phyloP scores from a whole-genome alignment of 192 early-diverging fungal species.

The Linnemannia hyalina region DNA sequence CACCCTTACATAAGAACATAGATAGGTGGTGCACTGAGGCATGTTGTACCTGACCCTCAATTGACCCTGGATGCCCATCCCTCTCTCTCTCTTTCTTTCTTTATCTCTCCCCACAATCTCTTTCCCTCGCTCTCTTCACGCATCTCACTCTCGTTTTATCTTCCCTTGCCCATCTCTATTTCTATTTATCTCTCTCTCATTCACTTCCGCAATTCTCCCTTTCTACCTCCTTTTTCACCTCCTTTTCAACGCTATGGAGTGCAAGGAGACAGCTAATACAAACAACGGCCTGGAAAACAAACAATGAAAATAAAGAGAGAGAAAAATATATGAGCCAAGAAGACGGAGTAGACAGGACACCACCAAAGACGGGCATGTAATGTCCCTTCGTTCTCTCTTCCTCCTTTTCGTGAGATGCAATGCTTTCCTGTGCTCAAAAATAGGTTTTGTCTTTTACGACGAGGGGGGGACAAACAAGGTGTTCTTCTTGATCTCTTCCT shows the following conservation, averaged over 20 bases:
- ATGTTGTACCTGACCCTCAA: neutral
- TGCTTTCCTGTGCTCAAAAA: neutral
- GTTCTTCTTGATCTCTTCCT: neutral
- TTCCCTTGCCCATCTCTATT: neutral
- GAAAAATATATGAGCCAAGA: neutral
- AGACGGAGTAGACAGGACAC: too few relatives aligned
- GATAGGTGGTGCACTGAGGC: neutral
- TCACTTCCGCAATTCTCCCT: neutral
- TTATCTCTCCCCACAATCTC: neutral
- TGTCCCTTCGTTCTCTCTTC: neutral
- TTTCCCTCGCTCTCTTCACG: neutral
- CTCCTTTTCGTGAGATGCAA: neutral
- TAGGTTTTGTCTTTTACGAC: neutral
- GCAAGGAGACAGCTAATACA: neutral
- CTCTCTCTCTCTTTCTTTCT: neutral
- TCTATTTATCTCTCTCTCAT: neutral
- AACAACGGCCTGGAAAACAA: neutral
- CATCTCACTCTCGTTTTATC: neutral
- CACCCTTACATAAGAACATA: neutral
- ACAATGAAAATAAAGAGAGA: neutral
- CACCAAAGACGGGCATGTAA: neutral
- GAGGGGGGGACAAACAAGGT: neutral
- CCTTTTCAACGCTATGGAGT: neutral
- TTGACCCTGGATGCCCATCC: neutral
- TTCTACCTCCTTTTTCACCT: neutral